Conservation (phyloP, 257 asterid species). For the Marsdenia floribunda region DNA sequence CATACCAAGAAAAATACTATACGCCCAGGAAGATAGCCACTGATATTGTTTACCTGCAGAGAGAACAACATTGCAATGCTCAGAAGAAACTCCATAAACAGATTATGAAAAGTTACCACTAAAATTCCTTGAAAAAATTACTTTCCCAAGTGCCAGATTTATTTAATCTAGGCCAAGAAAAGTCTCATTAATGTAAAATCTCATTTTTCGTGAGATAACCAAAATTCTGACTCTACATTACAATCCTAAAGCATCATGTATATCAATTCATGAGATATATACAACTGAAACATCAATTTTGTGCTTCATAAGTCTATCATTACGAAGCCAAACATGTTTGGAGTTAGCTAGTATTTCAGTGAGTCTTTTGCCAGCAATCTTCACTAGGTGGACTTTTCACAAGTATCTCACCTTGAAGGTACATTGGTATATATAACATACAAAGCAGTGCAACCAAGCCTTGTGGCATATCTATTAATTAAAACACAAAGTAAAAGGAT, state of each 20-base stretch:
- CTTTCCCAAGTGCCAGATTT: neutral
- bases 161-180: neutral
- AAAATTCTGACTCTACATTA: neutral
- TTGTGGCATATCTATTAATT: neutral
- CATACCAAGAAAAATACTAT: slow-evolving; percentile 98
- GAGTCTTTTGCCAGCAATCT: neutral
- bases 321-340: neutral
- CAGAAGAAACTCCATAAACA: neutral
- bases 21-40: slow-evolving; percentile 98
- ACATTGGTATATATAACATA: neutral
- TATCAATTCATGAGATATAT: neutral
- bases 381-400: neutral
- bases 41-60: slow-evolving; percentile 88
- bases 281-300: neutral
- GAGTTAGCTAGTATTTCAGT: neutral
- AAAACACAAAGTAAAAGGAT: neutral
- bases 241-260: neutral
- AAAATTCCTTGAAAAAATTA: neutral
- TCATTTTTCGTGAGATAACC: neutral
- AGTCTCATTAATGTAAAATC: neutral
- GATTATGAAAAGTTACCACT: neutral
- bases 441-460: neutral
- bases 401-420: neutral
- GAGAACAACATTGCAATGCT: neutral
- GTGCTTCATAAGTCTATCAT: neutral